Evolutionary conservation across 1,284 basidiomycete genomes (phyloP), one percentile per base, ranked within the genome.

Genomic region (Hemileia vastatrix): DNA sequence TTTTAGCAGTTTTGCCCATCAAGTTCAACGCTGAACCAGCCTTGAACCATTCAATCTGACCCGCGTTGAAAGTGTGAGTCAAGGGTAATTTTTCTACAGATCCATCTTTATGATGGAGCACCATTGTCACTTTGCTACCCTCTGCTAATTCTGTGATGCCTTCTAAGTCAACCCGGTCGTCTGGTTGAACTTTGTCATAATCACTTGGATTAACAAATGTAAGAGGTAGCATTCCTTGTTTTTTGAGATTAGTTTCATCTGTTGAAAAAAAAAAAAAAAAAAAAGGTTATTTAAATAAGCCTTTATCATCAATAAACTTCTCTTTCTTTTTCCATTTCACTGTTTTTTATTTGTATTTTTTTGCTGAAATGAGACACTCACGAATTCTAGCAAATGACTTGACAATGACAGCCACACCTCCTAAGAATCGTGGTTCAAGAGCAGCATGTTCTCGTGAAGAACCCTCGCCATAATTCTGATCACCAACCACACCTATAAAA

Each of bases 381-480:
- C 44, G 59, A 51, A 59, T 52, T n/a, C 50, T 43, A 9, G 54
- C 43, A 54, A 64, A 65, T 18, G 63, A 61, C 33, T 53, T 18
- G 3, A 57, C 54, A 52, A 61, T 52, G 3, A 52, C 24, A 27
- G 59, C 54, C 2, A 59, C 60, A 45, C 45, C 48, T 11, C 52
- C 57, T 53, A 56, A 49, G 23, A 63, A 63, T 47, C 54, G 36
- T 27, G 50, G 55, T 40, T 57, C 62, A 61, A 59, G 52, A 27
- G 57, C 44, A 40, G 43, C 55, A 33, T 66, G 64, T 54, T 64
- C 63, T 60, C 93, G 90, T 65, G 92, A 95, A 33, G 91, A 95
- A 71, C 93, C 93, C 81, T 97, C 94, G 76, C 94, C 93, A 79
- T 96, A 96, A 84, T 97, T 97, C 80, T 86, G 83, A 81, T 93